Conservation (phyloP, 2,329 filamentous ascomycete species). For the Paecilomyces variotii region DNA sequence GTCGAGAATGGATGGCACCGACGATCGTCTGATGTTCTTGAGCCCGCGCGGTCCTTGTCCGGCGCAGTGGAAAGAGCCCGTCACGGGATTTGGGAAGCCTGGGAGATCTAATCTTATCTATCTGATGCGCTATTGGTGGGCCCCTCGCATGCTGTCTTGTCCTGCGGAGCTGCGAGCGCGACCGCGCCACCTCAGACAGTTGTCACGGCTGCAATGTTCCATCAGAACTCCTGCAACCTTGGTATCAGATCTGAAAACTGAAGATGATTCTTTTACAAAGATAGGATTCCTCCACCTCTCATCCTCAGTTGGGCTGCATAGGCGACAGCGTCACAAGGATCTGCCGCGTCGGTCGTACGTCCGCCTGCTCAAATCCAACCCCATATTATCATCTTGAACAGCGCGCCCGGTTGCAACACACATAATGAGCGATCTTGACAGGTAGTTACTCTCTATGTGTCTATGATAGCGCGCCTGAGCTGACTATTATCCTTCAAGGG, state of each 20-base stretch:
- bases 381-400: conserved; percentile 7
- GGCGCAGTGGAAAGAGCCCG: conserved; percentile 3
- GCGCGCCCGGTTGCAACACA: conserved; percentile 11
- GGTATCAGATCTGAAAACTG: background rate
- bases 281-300: background rate
- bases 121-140: conserved; percentile 18
- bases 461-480: conserved; percentile 5
- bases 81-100: conserved; percentile 15
- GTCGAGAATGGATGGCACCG: background rate
- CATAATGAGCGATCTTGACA: conserved; percentile 87
- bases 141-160: background rate
- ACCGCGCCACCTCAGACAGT: conserved; percentile 4
- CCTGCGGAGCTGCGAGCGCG: background rate
- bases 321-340: background rate
- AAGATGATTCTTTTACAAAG: background rate
- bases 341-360: background rate
- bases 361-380: conserved; percentile 8
- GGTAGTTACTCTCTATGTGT: conserved; percentile 45
- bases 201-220: background rate
- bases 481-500: conserved; percentile 46
- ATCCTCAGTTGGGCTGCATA: background rate
- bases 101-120: conserved; percentile 36
- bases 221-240: background rate
- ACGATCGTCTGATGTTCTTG: conserved; percentile 2
- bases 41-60: background rate